Conservation (phyloP, 208 protist species). For the Lotmaria passim region DNA sequence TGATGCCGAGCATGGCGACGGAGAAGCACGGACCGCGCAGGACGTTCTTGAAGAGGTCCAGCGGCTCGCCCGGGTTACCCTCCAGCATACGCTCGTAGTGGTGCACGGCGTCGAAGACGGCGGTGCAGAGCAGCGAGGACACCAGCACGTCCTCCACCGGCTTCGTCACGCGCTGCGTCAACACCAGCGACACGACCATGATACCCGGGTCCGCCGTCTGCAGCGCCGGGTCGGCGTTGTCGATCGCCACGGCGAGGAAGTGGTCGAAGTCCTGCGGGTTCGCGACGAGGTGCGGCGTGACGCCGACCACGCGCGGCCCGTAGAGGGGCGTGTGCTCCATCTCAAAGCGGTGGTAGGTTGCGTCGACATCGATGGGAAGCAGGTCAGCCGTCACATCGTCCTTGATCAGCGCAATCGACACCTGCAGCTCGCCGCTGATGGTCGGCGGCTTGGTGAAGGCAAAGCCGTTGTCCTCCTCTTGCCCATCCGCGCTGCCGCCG, state of each 20-base stretch:
- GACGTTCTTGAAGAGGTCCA: conserved; percentile 65
- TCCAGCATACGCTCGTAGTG: conserved; percentile 65
- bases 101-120: conserved; percentile 77
- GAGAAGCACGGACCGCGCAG: conserved; percentile 60
- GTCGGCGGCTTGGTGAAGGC: conserved; percentile 19
- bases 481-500: background rate
- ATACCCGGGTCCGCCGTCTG: conserved; percentile 75
- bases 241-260: conserved; percentile 67
- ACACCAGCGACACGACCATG: conserved; percentile 69
- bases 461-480: conserved; percentile 21
- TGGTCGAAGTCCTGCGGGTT: conserved; percentile 68
- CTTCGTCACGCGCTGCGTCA: conserved; percentile 56
- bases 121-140: conserved; percentile 70
- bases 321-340: conserved; percentile 65
- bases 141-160: conserved; percentile 62
- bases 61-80: conserved; percentile 49
- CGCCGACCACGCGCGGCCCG: conserved; percentile 50
- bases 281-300: conserved; percentile 56
- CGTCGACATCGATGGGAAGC: conserved; percentile 56
- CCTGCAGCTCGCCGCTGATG: conserved; percentile 60
- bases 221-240: conserved; percentile 70
- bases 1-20: conserved; percentile 65
- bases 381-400: conserved; percentile 75
- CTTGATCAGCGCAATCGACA: conserved; percentile 80
- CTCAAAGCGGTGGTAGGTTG: conserved; percentile 61